Conservation (phyloP, 768 basidiomycete species). For the Collybia sordida region DNA sequence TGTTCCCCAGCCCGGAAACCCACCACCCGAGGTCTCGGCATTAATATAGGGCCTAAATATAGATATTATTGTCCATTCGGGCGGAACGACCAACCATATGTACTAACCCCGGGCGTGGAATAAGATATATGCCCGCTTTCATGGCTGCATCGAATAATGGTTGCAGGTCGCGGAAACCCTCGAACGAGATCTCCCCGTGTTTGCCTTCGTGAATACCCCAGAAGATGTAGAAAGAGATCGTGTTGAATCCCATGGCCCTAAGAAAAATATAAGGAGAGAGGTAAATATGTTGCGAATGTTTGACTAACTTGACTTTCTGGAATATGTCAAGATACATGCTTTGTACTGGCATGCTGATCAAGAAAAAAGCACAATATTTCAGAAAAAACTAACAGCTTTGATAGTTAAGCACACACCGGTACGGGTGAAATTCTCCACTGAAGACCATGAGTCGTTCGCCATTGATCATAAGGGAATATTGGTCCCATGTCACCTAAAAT, state of each 20-base stretch:
- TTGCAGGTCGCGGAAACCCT: constrained; percentile 53
- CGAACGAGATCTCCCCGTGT: constrained; percentile 49
- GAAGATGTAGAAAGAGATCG: constrained; percentile 43
- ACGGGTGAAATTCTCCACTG: constrained; percentile 44
- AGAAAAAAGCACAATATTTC: background rate
- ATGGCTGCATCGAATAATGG: constrained; percentile 56
- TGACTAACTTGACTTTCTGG: constrained; percentile 41
- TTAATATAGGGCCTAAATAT: constrained; percentile 41
- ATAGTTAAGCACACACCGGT: constrained; percentile 24
- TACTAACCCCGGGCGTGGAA: constrained; percentile 48
- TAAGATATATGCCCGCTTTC: constrained; percentile 54
- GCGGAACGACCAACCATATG: background rate
- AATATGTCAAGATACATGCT: constrained; percentile 42
- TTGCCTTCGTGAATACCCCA: constrained; percentile 47
- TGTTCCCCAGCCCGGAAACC: constrained; percentile 59
- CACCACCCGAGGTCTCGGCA: constrained; percentile 50
- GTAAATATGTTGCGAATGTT: background rate
- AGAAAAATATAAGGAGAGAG: background rate
- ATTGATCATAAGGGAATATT: constrained; percentile 42
- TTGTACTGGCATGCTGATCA: constrained; percentile 36
- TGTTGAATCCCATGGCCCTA: constrained; percentile 42
- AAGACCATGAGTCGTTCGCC: constrained; percentile 40
- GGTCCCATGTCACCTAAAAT: constrained; percentile 41
- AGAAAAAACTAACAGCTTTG: background rate
- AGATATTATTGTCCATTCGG: background rate